Base-by-base conservation (phyloP, 2,329 filamentous ascomycete genomes). In the Hypoxylon sp. region DNA sequence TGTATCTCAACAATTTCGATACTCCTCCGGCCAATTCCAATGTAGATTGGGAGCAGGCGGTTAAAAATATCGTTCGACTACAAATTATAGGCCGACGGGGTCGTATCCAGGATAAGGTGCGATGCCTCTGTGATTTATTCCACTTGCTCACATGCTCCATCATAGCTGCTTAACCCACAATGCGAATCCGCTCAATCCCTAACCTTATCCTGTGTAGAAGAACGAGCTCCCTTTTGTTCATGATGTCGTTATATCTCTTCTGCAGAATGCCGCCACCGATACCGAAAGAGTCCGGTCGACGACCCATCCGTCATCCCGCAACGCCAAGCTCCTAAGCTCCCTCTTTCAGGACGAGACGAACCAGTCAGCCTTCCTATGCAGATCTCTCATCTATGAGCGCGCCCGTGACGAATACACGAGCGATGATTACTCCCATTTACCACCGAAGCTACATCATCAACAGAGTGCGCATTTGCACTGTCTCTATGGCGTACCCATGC, bases 381-480 rank as follows among this genome's bases (percentile, higher is more conserved):
- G 86, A 11, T 94, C 91, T 0, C 87, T 84, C 19, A 82, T 93
- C 1, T 92, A 88, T 76, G 81, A 85, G 10, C 84, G 86, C n/a
- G 85, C 87, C 2, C 85, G 85, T 19, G 82, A 80, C 22, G 77
- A 80, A 44, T 64, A 70, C 19, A 54, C 61, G 6, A 37, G 58
- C 5, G 29, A 35, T 1, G 52, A 59, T 8, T 66, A 66, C 42
- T 69, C 66, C 62, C 42, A 71, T 14, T 66, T 61, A 2, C 84
- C 77, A 8, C 82, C 80, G 11, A 80, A 80, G 26, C 77, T 81
- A 55, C 75, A 83, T 35, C 86, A 87, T 31, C 92, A 93, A 79
- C 82, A 87, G 71, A 91, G 88, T 69, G 92, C 92, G 24, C 91
- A 91, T 75, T 80, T 94, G 24, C 91, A 94, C 76, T 88, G 87